Evolutionary conservation across 2,329 filamentous ascomycete species (phyloP).

Genomic region (Aspergillus sp.): DNA sequence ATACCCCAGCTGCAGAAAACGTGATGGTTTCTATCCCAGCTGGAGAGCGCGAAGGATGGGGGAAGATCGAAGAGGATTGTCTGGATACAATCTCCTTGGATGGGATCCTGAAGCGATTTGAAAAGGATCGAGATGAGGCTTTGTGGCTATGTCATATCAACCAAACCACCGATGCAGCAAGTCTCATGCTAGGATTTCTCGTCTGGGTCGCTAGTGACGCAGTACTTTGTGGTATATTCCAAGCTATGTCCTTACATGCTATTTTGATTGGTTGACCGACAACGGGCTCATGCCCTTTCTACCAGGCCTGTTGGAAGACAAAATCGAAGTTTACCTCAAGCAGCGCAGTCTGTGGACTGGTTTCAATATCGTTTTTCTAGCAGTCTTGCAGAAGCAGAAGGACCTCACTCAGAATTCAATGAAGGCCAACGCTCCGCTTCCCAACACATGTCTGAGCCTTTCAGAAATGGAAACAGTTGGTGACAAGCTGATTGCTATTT

Average conservation of each 20-base stretch:
- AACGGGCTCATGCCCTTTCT: neutral
- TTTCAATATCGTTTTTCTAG: neutral
- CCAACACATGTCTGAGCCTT: neutral
- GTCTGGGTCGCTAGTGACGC: neutral
- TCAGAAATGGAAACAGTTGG: neutral
- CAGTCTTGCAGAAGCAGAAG: neutral
- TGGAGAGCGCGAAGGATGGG: neutral
- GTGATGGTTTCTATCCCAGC: neutral
- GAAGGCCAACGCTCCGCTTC: neutral
- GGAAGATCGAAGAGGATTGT: neutral
- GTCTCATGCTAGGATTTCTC: neutral
- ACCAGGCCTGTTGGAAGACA: neutral
- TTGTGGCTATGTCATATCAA: neutral
- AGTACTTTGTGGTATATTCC: neutral
- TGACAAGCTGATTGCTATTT: neutral
- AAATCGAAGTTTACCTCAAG: neutral
- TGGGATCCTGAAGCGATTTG: neutral
- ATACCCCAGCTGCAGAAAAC: neutral
- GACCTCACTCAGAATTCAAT: neutral
- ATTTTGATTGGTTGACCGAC: neutral
- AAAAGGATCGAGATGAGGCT: neutral
- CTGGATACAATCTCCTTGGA: neutral
- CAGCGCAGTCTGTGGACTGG: neutral
- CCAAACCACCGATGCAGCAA: neutral
- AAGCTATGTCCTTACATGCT: neutral